Base-by-base conservation (phyloP, 1,284 basidiomycete genomes). In the Marasmius sp. region DNA sequence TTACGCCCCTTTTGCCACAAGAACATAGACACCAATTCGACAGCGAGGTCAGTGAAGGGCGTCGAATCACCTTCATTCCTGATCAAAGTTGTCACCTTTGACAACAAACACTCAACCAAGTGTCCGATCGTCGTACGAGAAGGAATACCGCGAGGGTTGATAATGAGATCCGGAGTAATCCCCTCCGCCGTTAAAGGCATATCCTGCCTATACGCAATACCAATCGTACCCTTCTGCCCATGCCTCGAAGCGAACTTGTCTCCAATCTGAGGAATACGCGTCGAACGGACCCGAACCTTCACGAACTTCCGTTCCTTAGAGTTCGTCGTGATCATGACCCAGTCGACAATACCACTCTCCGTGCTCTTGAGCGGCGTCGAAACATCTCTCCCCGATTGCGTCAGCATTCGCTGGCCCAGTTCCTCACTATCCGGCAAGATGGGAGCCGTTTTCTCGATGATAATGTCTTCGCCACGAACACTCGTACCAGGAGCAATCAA, bases 121-220 rank as follows among this genome's bases (percentile, higher is more conserved):
- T 99, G 97, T 14, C 97, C 97, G 72, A 99, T 99, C 16, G 97
- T 99, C 97, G 99, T 99, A 81, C 97, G 97, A 64, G 97, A 98
- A 6, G 97, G 97, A 79, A 99, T 98, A 71, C 97, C 97, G 77
- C 99, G 97, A 38, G 97, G 97, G 72, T 99, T 99, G 79, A 99
- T 99, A 80, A 99, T 88, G 70, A 99, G 85, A 74, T 99, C 97
- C 1, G 97, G 97, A 6, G 93, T 93, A 69, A 98, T 94, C 63
- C 97, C 97, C 72, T 98, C 95, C 3, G 90, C 87, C 5, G 95
- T 97, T 81, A 99, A 99, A 37, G 97, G n/a, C n/a, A n/a, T n/a
- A n/a, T n/a, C n/a, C n/a, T n/a, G n/a, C n/a, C n/a, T n/a, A n/a
- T n/a, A n/a, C n/a, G n/a, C n/a, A n/a, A n/a, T n/a, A n/a, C n/a